Base-by-base conservation (phyloP, 129 eudicot species). In the Flaveria ramosissima region DNA sequence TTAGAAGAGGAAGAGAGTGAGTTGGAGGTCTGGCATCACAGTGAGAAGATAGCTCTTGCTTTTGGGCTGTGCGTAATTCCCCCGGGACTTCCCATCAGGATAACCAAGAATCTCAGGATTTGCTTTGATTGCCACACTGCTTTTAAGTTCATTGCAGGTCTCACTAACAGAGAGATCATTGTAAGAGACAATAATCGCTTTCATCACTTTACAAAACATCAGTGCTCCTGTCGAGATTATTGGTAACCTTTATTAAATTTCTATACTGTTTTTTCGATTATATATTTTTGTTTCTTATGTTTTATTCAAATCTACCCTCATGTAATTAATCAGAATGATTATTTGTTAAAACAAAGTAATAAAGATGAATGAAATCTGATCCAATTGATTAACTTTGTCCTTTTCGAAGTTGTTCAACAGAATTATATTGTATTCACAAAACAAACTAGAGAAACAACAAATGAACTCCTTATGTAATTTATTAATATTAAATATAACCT, bases 1-100 rank as follows among this genome's bases (percentile, higher is more conserved):
- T 48, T 89, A 43, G 96, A 92, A 81, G 98, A 92, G 75, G 98
- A 89, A 88, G 98, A 92, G 72, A 85, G 85, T 45, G 96, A 92
- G 79, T 82, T 92, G 11, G 96, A 92, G 82, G 89, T 92, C 82
- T 88, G 92, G 87, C 71, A 64, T 73, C 97, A 92, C 47, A 92
- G 97, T 64, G 90, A 91, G 81, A 91, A 89, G 81, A 85, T 89
- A 74, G 97, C 97, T 3, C 89, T 91, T 72, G 95, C 92, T 10
- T 91, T 89, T 67, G 95, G 94, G 39, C 88, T 88, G 9, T 76
- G 88, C 70, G 95, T 85, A 1, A 76, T 85, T 20, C 95, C 97
- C 3, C 84, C 77, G 1, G 92, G 92, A 26, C 84, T 87, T 64
- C 95, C 97, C 13, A 85, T 89, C 67, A 79, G 97, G 83, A 89